Conservation (phyloP, 305 asterid genomes). For the Salvia sclarea region DNA sequence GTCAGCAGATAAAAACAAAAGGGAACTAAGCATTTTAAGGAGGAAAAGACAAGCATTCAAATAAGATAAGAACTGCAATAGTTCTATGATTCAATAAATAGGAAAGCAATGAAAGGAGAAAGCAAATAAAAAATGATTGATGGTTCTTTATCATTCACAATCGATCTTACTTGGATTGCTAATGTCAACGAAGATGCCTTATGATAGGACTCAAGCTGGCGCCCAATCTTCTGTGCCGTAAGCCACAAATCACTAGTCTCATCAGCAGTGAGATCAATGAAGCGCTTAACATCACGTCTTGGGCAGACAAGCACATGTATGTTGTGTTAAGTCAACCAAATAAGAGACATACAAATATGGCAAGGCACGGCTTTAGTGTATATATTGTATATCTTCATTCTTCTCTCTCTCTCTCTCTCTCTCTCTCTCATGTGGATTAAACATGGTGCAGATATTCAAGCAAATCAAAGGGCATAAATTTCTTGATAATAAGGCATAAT, state of each 20-base stretch:
- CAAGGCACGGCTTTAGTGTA: neutral
- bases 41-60: neutral
- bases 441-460: slow-evolving; percentile 7
- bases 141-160: neutral
- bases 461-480: neutral
- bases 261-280: slow-evolving; percentile 80
- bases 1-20: neutral
- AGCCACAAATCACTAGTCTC: slow-evolving; percentile 89
- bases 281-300: slow-evolving; percentile 82
- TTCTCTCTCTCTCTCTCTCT: neutral
- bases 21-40: neutral
- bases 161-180: slow-evolving; percentile 73
- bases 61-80: neutral
- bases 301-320: slow-evolving; percentile 96
- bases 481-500: slow-evolving; percentile 15
- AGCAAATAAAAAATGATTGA: neutral
- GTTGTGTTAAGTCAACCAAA: slow-evolving; percentile 63
- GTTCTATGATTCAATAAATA: neutral
- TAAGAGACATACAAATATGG: slow-evolving; percentile 7
- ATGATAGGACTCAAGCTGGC: slow-evolving; percentile 80
- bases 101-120: slow-evolving; percentile 6
- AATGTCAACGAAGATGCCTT: slow-evolving; percentile 88
- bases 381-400: too few species aligned
- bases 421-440: too few species aligned
- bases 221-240: slow-evolving; percentile 77